A percentile compares a stretch with the other conserved stretches of the same genome.
These are phyloP conservation scores for Russula vinacea DNA, from an alignment of 768 basidiomycete genomes.

Conservation along the genomic window DNA sequence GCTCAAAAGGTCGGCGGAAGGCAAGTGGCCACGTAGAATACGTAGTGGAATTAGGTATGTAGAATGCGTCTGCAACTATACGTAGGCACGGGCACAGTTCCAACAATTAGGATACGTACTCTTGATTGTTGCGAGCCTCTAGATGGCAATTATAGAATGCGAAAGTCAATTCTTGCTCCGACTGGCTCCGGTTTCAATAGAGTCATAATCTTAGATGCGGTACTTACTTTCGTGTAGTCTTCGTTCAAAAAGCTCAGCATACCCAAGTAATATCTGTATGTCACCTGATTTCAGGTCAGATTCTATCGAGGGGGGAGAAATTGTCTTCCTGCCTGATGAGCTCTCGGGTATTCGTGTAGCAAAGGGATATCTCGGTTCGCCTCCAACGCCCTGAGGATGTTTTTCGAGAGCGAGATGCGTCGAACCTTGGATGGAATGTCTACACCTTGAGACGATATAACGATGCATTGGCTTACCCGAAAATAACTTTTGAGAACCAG, in stretches of 20 bases:
- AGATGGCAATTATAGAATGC: constrained; percentile 83
- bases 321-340: constrained; percentile 67
- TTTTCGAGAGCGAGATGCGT: constrained; percentile 87
- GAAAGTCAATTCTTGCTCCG: constrained; percentile 81
- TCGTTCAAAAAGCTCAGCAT: constrained; percentile 94
- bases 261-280: constrained; percentile 91
- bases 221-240: constrained; percentile 88
- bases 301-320: constrained; percentile 25
- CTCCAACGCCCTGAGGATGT: constrained; percentile 83
- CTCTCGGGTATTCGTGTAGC: constrained; percentile 68
- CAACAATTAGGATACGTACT: constrained; percentile 50
- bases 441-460: not conserved
- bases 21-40: constrained; percentile 83
- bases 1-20: constrained; percentile 63
- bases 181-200: constrained; percentile 42
- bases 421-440: constrained; percentile 58
- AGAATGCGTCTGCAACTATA: constrained; percentile 68
- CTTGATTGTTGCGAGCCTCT: constrained; percentile 69
- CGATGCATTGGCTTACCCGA: constrained; percentile 53
- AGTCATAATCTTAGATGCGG: constrained; percentile 9
- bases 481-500: constrained; percentile 94
- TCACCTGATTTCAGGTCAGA: constrained; percentile 55
- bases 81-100: constrained; percentile 7
- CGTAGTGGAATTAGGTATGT: constrained; percentile 88
- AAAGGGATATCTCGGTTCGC: constrained; percentile 84